Percentiles rank a stretch among this genome's conserved stretches.
Evolutionary conservation across 805 yeast genomes (phyloP).

Genomic region (Candida insectorum): DNA sequence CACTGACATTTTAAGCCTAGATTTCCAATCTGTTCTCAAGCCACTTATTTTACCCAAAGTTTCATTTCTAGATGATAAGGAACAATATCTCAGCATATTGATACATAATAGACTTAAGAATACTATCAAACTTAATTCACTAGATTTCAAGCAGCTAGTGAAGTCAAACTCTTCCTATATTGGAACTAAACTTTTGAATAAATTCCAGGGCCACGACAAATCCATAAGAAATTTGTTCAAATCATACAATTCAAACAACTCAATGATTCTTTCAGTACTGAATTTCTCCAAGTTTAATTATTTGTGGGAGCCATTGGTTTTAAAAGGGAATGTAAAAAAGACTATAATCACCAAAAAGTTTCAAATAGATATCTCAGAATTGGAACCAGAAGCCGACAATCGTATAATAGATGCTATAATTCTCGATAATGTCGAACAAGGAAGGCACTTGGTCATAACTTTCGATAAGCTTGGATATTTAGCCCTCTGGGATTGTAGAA

Average conservation of each 20-base stretch:
- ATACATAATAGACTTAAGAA: slow-evolving; percentile 37
- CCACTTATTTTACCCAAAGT: slow-evolving; percentile 17
- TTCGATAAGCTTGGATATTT: slow-evolving; percentile 35
- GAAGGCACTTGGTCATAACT: slow-evolving; percentile 29
- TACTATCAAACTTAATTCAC: slow-evolving; percentile 25
- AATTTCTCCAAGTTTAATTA: slow-evolving; percentile 36
- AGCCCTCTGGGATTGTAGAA: slow-evolving; percentile 59
- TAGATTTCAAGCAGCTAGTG: slow-evolving; percentile 12
- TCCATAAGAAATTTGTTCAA: slow-evolving; percentile 67
- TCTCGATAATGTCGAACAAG: slow-evolving; percentile 28
- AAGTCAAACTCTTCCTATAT: slow-evolving; percentile 4
- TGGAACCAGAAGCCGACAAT: slow-evolving; percentile 4
- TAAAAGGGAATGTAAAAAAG: slow-evolving; percentile 13
- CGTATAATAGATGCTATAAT: slow-evolving; percentile 29
- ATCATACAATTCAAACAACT: slow-evolving; percentile 38
- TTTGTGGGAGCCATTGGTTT: slow-evolving; percentile 39
- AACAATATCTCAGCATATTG: slow-evolving; percentile 17
- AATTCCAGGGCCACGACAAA: slow-evolving; percentile 83
- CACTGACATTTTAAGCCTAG: slow-evolving; percentile 2
- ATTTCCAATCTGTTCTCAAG: slow-evolving; percentile 5
- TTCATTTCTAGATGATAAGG: slow-evolving; percentile 9
- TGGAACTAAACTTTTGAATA: slow-evolving; percentile 29
- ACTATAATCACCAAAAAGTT: slow-evolving; percentile 34
- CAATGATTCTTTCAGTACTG: slow-evolving; percentile 35
- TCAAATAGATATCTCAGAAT: slow-evolving; percentile 19